Evolutionary conservation across 179 eudicot species (phyloP).

Genomic region (Spergularia azorica): DNA sequence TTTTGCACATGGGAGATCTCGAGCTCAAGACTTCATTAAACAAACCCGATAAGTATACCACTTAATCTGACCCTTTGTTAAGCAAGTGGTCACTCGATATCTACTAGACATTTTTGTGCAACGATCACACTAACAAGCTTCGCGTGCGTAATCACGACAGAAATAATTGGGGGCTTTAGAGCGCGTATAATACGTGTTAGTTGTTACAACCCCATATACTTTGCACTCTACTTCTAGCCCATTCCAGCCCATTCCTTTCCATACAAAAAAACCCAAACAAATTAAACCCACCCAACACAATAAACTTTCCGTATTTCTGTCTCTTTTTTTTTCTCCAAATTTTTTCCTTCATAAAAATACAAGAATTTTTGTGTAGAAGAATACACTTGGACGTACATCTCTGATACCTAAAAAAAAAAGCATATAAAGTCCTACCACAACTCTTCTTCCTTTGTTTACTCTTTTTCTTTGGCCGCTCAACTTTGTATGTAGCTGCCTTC

Average conservation of each 20-base stretch:
- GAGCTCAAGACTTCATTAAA: too few relatives aligned
- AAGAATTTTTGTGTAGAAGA: background rate
- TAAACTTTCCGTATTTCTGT: background rate
- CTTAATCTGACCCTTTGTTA: too few relatives aligned
- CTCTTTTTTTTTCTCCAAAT: background rate
- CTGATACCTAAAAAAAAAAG: background rate
- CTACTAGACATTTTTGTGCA: background rate
- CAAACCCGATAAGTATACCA: too few relatives aligned
- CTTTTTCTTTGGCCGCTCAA: conserved; percentile 14
- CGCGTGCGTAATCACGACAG: background rate
- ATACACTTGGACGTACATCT: conserved; percentile 1
- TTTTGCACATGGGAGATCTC: too few relatives aligned
- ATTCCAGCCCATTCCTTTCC: background rate
- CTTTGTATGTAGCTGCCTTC: background rate
- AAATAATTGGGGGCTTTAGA: background rate
- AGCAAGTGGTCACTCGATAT: too few relatives aligned
- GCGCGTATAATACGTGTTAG: conserved; percentile 6
- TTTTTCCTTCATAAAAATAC: background rate
- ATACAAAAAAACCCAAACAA: too few relatives aligned
- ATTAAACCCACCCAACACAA: background rate
- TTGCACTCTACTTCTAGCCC: conserved; percentile 3
- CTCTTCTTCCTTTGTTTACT: background rate
- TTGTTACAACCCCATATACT: background rate
- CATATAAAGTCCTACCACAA: conserved; percentile 14
- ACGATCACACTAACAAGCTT: background rate